Percentiles rank a stretch among this genome's conserved stretches.
phyloP scores from a whole-genome alignment of 805 yeast species.

The Lipomyces kockii region DNA sequence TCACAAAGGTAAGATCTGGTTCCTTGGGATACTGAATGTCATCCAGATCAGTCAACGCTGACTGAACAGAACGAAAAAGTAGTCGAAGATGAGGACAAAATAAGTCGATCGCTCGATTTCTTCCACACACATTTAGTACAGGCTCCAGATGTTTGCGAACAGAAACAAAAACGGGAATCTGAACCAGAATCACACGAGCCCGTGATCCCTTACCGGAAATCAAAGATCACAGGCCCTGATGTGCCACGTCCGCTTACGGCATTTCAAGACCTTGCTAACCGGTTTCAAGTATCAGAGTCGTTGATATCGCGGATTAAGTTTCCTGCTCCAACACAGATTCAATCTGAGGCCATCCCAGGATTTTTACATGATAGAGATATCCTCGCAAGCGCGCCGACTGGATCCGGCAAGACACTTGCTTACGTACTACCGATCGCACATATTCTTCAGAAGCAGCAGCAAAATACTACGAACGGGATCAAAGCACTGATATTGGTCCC shows the following conservation, averaged over 20 bases:
- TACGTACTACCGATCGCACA: constrained; percentile 83
- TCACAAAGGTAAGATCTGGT: constrained; percentile 9
- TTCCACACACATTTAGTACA: constrained; percentile 48
- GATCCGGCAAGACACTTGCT: constrained; percentile 96
- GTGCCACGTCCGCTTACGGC: constrained; percentile 90
- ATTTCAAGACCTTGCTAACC: constrained; percentile 73
- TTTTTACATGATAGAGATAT: constrained; percentile 72
- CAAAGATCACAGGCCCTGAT: constrained; percentile 81
- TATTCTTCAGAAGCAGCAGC: constrained; percentile 49
- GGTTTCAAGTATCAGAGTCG: constrained; percentile 67
- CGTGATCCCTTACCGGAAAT: constrained; percentile 55
- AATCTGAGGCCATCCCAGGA: constrained; percentile 85
- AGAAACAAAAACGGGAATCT: constrained; percentile 48
- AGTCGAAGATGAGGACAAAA: constrained; percentile 48
- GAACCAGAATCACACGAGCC: constrained; percentile 62
- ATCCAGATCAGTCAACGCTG: constrained; percentile 16
- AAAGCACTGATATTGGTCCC: constrained; percentile 87
- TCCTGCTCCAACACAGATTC: constrained; percentile 89
- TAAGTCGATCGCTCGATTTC: constrained; percentile 80
- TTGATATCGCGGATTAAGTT: constrained; percentile 71
- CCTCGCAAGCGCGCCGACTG: constrained; percentile 96
- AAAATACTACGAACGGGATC: constrained; percentile 51
- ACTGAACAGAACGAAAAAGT: constrained; percentile 49
- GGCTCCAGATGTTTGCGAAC: constrained; percentile 50
- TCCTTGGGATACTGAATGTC: neutral